Base-by-base conservation (phyloP, 345 rosid genomes). In the Populus pruinosa region DNA sequence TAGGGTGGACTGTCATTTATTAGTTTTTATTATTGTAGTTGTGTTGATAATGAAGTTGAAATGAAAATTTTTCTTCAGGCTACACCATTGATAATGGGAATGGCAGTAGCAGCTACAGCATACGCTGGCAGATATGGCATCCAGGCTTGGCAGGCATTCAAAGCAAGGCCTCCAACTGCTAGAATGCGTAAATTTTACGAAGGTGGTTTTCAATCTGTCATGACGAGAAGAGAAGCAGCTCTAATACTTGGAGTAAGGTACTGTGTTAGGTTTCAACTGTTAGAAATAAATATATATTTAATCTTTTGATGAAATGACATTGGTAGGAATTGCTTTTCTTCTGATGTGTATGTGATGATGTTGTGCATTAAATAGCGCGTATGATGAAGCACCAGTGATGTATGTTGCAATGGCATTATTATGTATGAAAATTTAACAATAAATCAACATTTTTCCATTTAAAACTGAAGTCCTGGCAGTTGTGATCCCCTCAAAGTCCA, bases 221-320 rank as follows among this genome's bases (percentile, higher is more conserved):
- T 87, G 86, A 84, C 81, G 2, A 79, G 70, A 63, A 74, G 86
- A 8, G 88, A 87, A 79, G 86, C 90, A 1, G 81, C 87, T 35
- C 72, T 79, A 50, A 79, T 86, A 20, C 85, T 87, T 23, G 87
- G 86, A 67, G 79, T 86, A 63, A 82, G 83, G 87, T 85, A 76
- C 2, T 53, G 23, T 69, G 17, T 33, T 17, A 16, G 20, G 36
- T 11, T 67, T 67, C 3, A 14, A 16, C 20, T 49, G 20, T 20
- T 20, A 31, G 21, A 36, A 31, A 33, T 33, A 33, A 33, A 33
- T 16, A 12, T n/a, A 4, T 70, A 47, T 43, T 70, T 3, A 36
- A 6, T 36, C 27, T 66, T 67, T 33, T 33, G 35, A 33, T 33
- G 35, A 33, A 17, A 75, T 44, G 12, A 8, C 20, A 9, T 43